phyloP scores from a whole-genome alignment of 1,284 basidiomycete genomes.

The Melampsora larici-populina region DNA sequence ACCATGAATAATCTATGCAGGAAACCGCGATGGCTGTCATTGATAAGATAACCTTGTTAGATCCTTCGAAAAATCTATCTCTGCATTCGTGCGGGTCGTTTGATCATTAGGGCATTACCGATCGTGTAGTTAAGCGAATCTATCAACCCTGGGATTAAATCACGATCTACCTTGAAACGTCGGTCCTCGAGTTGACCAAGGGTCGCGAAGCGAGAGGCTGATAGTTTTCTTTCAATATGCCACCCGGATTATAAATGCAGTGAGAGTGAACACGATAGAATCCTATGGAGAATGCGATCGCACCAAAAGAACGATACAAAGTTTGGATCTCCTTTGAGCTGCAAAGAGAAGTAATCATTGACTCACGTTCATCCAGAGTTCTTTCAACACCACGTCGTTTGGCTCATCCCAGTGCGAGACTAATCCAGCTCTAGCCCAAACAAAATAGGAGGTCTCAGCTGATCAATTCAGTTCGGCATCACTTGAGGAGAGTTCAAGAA shows the following conservation, averaged over 20 bases:
- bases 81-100: too few species aligned
- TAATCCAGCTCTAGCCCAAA: constrained; percentile 23
- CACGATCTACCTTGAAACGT: too few species aligned
- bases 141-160: too few species aligned
- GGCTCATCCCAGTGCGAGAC: constrained; percentile 29
- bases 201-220: background rate
- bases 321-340: background rate
- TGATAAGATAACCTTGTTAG: too few species aligned
- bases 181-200: too few species aligned
- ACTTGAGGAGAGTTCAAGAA: background rate
- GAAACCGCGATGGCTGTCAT: too few species aligned
- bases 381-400: constrained; percentile 23
- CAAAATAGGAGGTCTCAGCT: background rate
- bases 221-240: constrained; percentile 2
- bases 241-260: constrained; percentile 23
- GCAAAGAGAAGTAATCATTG: background rate
- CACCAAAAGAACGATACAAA: background rate
- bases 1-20: too few species aligned
- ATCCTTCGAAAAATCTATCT: too few species aligned
- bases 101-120: too few species aligned
- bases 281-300: background rate
- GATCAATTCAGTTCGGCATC: background rate
- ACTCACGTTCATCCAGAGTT: constrained; percentile 35
- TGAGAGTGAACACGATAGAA: constrained; percentile 17
- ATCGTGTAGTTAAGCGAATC: too few species aligned